Conservation (phyloP, 495 filamentous ascomycete genomes). For the Geoglossum glabrum region DNA sequence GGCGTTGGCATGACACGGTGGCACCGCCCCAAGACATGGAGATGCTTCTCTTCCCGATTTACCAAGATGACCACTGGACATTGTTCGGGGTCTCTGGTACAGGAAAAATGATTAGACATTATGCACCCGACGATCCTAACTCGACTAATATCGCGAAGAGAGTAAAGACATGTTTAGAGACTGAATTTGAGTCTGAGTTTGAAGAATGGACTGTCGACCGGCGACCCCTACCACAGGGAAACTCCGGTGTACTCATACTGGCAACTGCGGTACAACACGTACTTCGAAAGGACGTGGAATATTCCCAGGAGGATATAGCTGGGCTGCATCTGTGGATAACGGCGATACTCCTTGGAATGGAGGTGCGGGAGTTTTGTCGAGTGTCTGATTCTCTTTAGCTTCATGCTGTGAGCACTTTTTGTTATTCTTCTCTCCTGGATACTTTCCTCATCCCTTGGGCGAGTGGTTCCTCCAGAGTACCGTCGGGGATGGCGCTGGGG, state of each 20-base stretch:
- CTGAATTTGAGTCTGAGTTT: not conserved
- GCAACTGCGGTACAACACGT: not conserved
- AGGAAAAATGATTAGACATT: not conserved
- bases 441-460: not conserved
- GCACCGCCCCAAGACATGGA: not conserved
- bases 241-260: not conserved
- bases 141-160: not conserved
- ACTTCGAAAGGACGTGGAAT: not conserved
- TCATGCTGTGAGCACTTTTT: not conserved
- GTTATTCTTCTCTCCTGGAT: not conserved
- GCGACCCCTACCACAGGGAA: not conserved
- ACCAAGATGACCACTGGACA: not conserved
- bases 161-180: not conserved
- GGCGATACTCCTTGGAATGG: constrained; percentile 1
- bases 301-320: not conserved
- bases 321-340: not conserved
- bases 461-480: no score
- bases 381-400: not conserved
- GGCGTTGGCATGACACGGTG: not conserved
- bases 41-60: not conserved
- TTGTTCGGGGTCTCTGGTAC: not conserved
- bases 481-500: no score
- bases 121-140: not conserved
- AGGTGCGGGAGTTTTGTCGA: not conserved
- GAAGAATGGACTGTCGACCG: not conserved